Conservation (phyloP, 352 stramenopile species). For the Plasmopara viticola region DNA sequence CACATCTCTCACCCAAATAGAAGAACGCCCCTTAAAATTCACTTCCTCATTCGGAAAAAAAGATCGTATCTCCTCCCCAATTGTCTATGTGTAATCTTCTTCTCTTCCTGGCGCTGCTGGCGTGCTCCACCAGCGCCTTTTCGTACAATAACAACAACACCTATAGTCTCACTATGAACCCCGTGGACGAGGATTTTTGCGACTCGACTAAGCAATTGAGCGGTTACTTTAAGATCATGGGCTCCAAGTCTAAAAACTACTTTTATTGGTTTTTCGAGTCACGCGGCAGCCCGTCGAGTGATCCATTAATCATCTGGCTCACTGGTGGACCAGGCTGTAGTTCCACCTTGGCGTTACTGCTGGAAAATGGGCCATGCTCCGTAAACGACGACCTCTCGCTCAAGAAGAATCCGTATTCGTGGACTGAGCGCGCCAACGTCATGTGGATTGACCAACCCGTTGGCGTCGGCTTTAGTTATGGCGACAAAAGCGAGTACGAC, state of each 20-base stretch:
- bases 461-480: conserved; percentile 93
- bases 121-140: conserved; percentile 1
- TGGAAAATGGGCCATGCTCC: conserved; percentile 94
- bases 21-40: neutral
- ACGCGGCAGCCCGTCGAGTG: conserved; percentile 61
- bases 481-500: conserved; percentile 82
- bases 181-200: conserved; percentile 58
- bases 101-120: conserved; percentile 9
- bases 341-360: conserved; percentile 89
- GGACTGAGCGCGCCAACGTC: conserved; percentile 92
- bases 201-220: conserved; percentile 72
- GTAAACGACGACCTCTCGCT: conserved; percentile 89
- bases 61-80: neutral
- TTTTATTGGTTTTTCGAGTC: conserved; percentile 98
- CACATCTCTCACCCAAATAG: neutral
- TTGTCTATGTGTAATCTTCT: conserved; percentile 4
- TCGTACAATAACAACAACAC: conserved; percentile 19
- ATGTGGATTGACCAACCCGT: conserved; percentile 96
- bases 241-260: conserved; percentile 88
- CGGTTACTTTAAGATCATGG: conserved; percentile 81
- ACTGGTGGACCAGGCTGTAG: conserved; percentile 95
- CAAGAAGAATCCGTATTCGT: conserved; percentile 86
- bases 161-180: conserved; percentile 47
- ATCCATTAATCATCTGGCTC: conserved; percentile 96
- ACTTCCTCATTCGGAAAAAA: neutral